Percentiles rank a stretch among this genome's conserved stretches.
These are phyloP conservation scores for Plasmodium cynomolgi DNA, from an alignment of 169 alveolate genomes.

Conservation along the genomic window DNA sequence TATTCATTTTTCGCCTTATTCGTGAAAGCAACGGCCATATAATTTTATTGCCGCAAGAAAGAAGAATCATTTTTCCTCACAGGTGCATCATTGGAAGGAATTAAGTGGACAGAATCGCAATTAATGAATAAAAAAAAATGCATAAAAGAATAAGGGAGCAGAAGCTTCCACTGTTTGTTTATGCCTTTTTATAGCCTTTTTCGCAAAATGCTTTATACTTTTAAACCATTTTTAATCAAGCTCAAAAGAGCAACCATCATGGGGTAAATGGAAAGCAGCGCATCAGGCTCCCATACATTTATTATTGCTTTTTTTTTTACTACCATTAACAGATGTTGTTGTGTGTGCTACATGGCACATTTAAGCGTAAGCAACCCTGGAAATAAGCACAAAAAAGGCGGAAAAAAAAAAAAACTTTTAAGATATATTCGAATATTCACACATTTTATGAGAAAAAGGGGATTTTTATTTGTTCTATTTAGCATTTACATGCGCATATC, in stretches of 20 bases:
- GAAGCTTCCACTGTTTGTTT: neutral
- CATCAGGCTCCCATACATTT: neutral
- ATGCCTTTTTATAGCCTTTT: neutral
- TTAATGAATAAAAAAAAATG: neutral
- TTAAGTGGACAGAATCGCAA: conserved; percentile 1
- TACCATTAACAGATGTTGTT: neutral
- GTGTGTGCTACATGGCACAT: neutral
- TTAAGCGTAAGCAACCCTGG: neutral
- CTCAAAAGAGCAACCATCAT: neutral
- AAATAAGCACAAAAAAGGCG: neutral
- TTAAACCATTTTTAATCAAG: neutral
- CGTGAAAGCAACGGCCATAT: neutral
- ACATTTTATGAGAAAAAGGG: neutral
- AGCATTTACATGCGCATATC: neutral
- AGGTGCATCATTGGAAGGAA: neutral
- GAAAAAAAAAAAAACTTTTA: neutral
- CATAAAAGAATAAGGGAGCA: neutral
- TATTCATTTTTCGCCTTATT: neutral
- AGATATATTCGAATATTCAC: neutral
- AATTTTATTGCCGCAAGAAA: neutral
- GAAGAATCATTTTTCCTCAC: neutral
- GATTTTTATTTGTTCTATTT: neutral
- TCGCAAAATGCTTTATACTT: neutral
- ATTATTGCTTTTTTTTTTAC: neutral
- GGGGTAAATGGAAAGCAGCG: neutral